Evolutionary conservation across 352 stramenopile species (phyloP).

Genomic region (Halophytophthora polymorphica): DNA sequence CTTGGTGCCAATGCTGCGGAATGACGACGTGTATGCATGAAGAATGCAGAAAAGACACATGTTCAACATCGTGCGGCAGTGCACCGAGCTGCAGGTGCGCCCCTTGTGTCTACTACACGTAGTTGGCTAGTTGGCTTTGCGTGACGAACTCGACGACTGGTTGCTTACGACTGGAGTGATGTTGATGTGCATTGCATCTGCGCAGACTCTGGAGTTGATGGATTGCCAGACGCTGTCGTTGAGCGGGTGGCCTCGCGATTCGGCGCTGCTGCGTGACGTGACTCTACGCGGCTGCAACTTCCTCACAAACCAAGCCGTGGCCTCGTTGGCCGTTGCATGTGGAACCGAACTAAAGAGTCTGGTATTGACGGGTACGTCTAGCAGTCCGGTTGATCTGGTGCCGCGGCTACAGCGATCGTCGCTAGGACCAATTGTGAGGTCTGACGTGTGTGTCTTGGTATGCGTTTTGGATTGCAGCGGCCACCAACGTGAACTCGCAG

Average conservation of each 20-base stretch:
- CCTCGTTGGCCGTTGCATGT: conserved; percentile 35
- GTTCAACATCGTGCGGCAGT: conserved; percentile 36
- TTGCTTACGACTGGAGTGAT: conserved; percentile 1
- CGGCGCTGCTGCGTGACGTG: conserved; percentile 29
- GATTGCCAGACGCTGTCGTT: conserved; percentile 52
- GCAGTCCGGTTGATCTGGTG: neutral
- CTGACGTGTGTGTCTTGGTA: neutral
- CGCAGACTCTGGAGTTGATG: conserved; percentile 53
- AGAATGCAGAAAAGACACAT: conserved; percentile 55
- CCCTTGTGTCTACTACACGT: too few relatives aligned
- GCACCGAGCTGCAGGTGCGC: conserved; percentile 29
- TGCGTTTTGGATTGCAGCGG: conserved; percentile 26
- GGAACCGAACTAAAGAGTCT: conserved; percentile 36
- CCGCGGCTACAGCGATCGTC: too few relatives aligned
- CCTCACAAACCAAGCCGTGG: conserved; percentile 38
- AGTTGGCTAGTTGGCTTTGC: too few relatives aligned
- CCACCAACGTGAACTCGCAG: conserved; percentile 37
- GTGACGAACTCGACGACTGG: neutral
- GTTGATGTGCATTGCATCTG: neutral
- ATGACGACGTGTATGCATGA: conserved; percentile 2
- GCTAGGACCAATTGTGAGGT: too few relatives aligned
- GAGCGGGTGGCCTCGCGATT: conserved; percentile 34
- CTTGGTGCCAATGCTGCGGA: conserved; percentile 1
- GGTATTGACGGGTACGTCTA: conserved; percentile 36
- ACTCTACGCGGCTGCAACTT: conserved; percentile 51